Evolutionary conservation across 805 yeast species (phyloP).

Genomic region (Suhomyces canberraensis): DNA sequence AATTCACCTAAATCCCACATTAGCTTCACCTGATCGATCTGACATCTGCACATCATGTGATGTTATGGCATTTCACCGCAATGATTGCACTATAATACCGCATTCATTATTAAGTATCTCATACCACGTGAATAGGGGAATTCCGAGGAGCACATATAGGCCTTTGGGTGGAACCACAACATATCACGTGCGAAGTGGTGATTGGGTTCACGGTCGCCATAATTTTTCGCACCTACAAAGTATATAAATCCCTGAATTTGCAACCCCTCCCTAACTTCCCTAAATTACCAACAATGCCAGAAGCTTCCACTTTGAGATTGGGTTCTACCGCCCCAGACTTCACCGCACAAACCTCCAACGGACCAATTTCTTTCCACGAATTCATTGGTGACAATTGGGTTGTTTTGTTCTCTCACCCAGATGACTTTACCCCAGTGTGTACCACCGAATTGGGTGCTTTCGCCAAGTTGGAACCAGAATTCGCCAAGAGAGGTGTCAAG

Average conservation of each 20-base stretch:
- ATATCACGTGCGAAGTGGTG: constrained; percentile 4
- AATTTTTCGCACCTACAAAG: neutral
- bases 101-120: too few species aligned
- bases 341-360: constrained; percentile 76
- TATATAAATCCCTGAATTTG: neutral
- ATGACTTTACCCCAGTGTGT: constrained; percentile 95
- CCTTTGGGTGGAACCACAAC: too few species aligned
- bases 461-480: constrained; percentile 84
- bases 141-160: too few species aligned
- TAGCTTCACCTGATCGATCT: too few species aligned
- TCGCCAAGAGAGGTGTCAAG: constrained; percentile 79
- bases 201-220: too few species aligned
- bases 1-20: too few species aligned
- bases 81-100: too few species aligned
- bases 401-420: constrained; percentile 89
- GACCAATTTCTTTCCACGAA: constrained; percentile 83
- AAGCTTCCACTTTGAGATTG: constrained; percentile 48
- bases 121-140: too few species aligned
- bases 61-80: too few species aligned
- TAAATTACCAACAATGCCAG: constrained; percentile 7
- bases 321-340: constrained; percentile 88
- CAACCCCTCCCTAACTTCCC: neutral
- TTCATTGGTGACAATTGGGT: constrained; percentile 85
- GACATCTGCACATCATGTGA: too few species aligned
- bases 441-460: constrained; percentile 96